phyloP scores from a whole-genome alignment of 1,284 basidiomycete genomes.

The Microbotryum intermedium region DNA sequence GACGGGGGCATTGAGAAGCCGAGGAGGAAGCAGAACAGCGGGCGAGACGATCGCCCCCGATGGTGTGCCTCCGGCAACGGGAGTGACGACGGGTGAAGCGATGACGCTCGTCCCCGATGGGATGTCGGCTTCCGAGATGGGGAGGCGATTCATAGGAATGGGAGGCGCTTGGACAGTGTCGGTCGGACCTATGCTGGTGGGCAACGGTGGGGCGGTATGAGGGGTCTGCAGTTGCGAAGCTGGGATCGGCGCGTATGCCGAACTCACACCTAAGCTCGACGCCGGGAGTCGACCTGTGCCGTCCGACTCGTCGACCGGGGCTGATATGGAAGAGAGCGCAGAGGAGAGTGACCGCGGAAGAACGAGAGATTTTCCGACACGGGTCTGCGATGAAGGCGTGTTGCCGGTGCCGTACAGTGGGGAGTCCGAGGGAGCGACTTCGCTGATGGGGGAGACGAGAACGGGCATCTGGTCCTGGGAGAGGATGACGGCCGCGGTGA shows the following conservation, averaged over 20 bases:
- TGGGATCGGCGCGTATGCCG: background rate
- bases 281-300: background rate
- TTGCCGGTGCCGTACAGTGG: slow-evolving; percentile 9
- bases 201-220: slow-evolving; percentile 18
- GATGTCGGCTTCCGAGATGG: slow-evolving; percentile 17
- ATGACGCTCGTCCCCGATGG: slow-evolving; percentile 27
- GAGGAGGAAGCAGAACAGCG: slow-evolving; percentile 27
- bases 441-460: slow-evolving; percentile 13
- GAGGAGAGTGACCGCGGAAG: slow-evolving; percentile 17
- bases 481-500: slow-evolving; percentile 26
- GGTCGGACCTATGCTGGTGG: slow-evolving; percentile 9
- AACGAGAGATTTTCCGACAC: background rate
- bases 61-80: slow-evolving; percentile 1
- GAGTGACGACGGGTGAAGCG: slow-evolving; percentile 10
- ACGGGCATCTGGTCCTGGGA: slow-evolving; percentile 28
- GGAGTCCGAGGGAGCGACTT: slow-evolving; percentile 7
- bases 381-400: no score
- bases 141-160: slow-evolving; percentile 15
- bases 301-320: background rate
- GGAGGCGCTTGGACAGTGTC: slow-evolving; percentile 25
- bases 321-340: slow-evolving; percentile 16
- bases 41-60: slow-evolving; percentile 9
- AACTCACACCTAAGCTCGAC: background rate
- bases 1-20: slow-evolving; percentile 30
- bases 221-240: slow-evolving; percentile 17